Base-by-base conservation (phyloP, 352 stramenopile genomes). In the Halophytophthora polymorphica region DNA sequence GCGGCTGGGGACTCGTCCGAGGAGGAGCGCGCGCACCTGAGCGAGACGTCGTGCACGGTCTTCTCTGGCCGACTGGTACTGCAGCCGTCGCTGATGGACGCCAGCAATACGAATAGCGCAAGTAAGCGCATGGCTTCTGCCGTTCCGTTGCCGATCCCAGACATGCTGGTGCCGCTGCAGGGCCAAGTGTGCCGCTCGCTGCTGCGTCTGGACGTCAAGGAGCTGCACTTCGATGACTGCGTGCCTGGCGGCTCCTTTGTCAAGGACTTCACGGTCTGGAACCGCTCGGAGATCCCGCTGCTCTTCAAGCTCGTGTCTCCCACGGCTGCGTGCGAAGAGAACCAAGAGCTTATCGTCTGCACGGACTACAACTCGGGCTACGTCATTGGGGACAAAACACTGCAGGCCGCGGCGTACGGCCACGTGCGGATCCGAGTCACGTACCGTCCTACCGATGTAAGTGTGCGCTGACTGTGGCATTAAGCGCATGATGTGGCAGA, bases 231-330 rank as follows among this genome's bases (percentile, higher is more conserved):
- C 45, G 86, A 95, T 29, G 86, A 94, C 56, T 95, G 86, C 21
- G 80, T 95, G 2, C 86, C 86, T 2, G 80, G 78, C 13, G 84
- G 84, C 0, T 92, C 86, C 17, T 95, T 93, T 37, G 86, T 94
- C 6, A 95, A 95, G 49, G 86, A 95, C 53, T 94, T 95, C 21
- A 94, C 86, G 2, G 81, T 95, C 14, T 95, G 86, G 86, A 95
- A 95, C 25, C 83, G 86, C 4, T 94, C 86, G 0, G 86, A 95
- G 59, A 95, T 94, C 42, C 86, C 83, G 12, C 69, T 95, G 40
- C 55, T 94, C 13, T 94, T 95, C 56, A 85, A 90, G 44, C 60
- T 95, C 6, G 73, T 93, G 23, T 91, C 83, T 1, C 88, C 80
- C 2, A 64, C 90, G 33, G 67, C 70, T 22, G 47, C 69, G 10